Percentiles rank a stretch among this genome's conserved stretches.
These are phyloP conservation scores for Caloboletus firmus DNA, from an alignment of 1,284 basidiomycete genomes.

Conservation along the genomic window DNA sequence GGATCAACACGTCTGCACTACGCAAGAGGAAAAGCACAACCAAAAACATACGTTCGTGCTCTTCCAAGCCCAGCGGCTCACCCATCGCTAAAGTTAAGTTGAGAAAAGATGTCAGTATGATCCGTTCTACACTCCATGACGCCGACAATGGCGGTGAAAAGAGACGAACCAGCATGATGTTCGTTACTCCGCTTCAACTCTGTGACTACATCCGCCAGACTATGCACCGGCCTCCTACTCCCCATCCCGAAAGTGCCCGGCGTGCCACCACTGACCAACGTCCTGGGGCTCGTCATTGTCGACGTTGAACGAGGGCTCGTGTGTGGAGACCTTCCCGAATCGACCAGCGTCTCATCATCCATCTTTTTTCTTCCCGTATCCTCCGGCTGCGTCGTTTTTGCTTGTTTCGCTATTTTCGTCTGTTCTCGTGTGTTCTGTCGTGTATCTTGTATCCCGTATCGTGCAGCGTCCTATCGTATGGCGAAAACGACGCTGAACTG, in stretches of 20 bases:
- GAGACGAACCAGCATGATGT: slow-evolving; percentile 18
- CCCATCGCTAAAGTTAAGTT: slow-evolving; percentile 16
- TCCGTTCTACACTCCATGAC: too few relatives aligned
- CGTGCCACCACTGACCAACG: slow-evolving; percentile 10
- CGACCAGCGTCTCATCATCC: slow-evolving; percentile 30
- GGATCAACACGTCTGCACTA: background rate
- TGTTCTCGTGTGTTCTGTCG: background rate
- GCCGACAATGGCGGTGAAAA: background rate
- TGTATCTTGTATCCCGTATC: background rate
- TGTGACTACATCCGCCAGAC: slow-evolving; percentile 24
- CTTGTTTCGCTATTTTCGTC: slow-evolving; percentile 2
- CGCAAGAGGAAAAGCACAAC: background rate
- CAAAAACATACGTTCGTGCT: slow-evolving; percentile 20
- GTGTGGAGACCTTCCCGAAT: slow-evolving; percentile 19
- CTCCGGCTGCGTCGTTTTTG: background rate
- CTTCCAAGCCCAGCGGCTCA: slow-evolving; percentile 20
- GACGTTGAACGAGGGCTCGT: slow-evolving; percentile 24
- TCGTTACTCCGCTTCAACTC: slow-evolving; percentile 21
- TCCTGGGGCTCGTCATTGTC: slow-evolving; percentile 19
- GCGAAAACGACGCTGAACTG: background rate
- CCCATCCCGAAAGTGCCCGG: slow-evolving; percentile 3
- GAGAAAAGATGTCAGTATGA: background rate
- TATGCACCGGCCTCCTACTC: slow-evolving; percentile 6
- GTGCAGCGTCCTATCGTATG: background rate
- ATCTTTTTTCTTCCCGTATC: slow-evolving; percentile 6